Evolutionary conservation across 106 monocot species (phyloP).

Genomic region (Ottelia alismoides): DNA sequence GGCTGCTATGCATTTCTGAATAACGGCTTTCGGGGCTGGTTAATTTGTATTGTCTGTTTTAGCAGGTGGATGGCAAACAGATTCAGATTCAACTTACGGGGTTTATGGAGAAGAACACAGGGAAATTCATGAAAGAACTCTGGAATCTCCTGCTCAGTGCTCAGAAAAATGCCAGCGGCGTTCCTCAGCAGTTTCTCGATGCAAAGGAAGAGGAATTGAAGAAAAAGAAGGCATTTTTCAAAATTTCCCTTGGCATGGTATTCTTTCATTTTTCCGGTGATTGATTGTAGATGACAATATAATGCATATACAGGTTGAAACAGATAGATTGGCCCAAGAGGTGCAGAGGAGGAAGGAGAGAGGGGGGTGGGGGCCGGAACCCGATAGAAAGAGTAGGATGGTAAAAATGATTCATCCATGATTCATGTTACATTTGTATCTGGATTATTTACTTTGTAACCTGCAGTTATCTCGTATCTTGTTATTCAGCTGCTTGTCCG

Average conservation of each 20-base stretch:
- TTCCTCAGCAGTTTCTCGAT: conserved; percentile 95
- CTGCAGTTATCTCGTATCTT: no score
- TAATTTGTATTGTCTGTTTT: no score
- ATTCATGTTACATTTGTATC: no score
- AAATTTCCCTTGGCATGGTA: no score
- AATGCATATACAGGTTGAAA: conserved; percentile 46
- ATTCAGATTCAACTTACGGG: conserved; percentile 95
- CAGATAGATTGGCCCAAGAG: conserved; percentile 61
- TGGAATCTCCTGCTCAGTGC: conserved; percentile 87
- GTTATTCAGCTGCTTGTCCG: conserved; percentile 83
- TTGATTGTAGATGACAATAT: no score
- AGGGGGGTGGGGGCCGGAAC: conserved; percentile 35
- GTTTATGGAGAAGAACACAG: conserved; percentile 94
- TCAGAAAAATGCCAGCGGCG: conserved; percentile 83
- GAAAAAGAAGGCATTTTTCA: conserved; percentile 71
- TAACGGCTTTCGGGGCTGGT: no score
- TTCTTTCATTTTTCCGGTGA: no score
- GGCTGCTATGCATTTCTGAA: no score
- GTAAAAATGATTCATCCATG: conserved; percentile 46
- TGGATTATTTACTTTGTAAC: no score
- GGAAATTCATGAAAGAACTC: conserved; percentile 96
- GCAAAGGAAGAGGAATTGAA: conserved; percentile 75
- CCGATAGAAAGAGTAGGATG: conserved; percentile 33
- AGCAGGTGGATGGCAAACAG: conserved; percentile 81
- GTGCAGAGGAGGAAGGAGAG: conserved; percentile 63